These are phyloP conservation scores for Ceratocystis ficicola DNA, from an alignment of 2,329 filamentous ascomycete genomes.

Conservation along the genomic window DNA sequence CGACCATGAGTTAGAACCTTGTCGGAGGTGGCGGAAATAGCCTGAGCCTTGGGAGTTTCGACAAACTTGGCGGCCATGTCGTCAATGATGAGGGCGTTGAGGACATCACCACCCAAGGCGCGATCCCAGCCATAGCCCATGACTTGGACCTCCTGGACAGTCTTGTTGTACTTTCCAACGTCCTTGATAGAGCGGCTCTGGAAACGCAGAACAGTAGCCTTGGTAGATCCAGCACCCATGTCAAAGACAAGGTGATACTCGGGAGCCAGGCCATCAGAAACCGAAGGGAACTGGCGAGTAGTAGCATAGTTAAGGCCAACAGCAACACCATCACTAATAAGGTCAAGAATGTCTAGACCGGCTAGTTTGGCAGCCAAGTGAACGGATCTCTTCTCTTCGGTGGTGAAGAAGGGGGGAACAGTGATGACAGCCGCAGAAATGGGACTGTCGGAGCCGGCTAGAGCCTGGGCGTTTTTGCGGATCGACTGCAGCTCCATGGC, in stretches of 20 bases:
- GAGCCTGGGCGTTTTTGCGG: conserved; percentile 69
- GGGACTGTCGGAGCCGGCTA: conserved; percentile 62
- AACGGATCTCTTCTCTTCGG: conserved; percentile 78
- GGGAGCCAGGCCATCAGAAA: conserved; percentile 70
- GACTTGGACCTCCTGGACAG: conserved; percentile 85
- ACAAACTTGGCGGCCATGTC: conserved; percentile 77
- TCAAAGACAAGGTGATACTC: conserved; percentile 92
- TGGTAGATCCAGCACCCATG: conserved; percentile 93
- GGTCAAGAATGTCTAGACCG: conserved; percentile 69
- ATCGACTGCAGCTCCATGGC: conserved; percentile 95
- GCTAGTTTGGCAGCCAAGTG: conserved; percentile 76
- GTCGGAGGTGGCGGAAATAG: conserved; percentile 47
- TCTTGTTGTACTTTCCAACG: conserved; percentile 87
- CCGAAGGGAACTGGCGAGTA: conserved; percentile 72
- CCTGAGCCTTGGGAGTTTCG: conserved; percentile 55
- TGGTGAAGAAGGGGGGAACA: conserved; percentile 78
- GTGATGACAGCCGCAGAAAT: conserved; percentile 81
- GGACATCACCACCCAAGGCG: conserved; percentile 74
- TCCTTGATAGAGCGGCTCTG: conserved; percentile 85
- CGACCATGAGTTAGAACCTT: conserved; percentile 65
- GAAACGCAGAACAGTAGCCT: conserved; percentile 79
- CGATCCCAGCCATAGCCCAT: conserved; percentile 79
- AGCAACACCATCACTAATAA: conserved; percentile 81
- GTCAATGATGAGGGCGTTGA: conserved; percentile 79
- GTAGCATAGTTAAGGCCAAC: conserved; percentile 95